These are phyloP conservation scores for Cryphonectria japonica DNA, from an alignment of 2,329 filamentous ascomycete genomes.

Conservation along the genomic window DNA sequence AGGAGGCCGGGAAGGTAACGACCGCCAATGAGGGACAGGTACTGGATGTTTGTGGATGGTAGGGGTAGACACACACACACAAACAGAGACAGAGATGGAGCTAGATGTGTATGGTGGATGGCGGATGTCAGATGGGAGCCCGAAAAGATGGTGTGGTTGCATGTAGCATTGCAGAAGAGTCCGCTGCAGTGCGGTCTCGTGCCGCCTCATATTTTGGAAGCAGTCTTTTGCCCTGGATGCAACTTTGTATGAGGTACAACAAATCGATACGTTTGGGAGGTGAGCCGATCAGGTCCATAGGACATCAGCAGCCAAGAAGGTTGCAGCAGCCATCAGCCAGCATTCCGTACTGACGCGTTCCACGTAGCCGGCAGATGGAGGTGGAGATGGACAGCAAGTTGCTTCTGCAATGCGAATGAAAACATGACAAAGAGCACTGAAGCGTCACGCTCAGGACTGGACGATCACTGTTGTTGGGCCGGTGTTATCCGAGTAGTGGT, in stretches of 20 bases:
- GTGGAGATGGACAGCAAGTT: neutral
- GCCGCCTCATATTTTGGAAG: neutral
- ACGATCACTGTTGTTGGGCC: neutral
- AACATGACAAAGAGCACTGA: neutral
- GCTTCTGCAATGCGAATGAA: neutral
- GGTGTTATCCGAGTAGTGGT: neutral
- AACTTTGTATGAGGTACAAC: neutral
- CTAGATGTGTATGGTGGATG: neutral
- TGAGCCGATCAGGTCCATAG: neutral
- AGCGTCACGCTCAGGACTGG: neutral
- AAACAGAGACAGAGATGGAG: too few species aligned
- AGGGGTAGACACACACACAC: neutral
- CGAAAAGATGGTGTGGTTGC: slow-evolving; percentile 13
- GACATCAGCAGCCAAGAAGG: neutral
- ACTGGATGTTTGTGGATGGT: neutral
- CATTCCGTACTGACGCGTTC: neutral
- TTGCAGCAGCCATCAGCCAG: neutral
- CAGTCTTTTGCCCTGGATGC: neutral
- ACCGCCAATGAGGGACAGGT: slow-evolving; percentile 7
- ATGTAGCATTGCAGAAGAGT: slow-evolving; percentile 14
- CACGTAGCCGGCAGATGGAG: neutral
- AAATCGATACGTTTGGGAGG: neutral
- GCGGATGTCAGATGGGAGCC: neutral
- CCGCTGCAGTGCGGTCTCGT: neutral
- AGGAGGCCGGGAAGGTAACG: neutral